Base-by-base conservation (phyloP, 768 basidiomycete genomes). In the Amanita pallidorosea region DNA sequence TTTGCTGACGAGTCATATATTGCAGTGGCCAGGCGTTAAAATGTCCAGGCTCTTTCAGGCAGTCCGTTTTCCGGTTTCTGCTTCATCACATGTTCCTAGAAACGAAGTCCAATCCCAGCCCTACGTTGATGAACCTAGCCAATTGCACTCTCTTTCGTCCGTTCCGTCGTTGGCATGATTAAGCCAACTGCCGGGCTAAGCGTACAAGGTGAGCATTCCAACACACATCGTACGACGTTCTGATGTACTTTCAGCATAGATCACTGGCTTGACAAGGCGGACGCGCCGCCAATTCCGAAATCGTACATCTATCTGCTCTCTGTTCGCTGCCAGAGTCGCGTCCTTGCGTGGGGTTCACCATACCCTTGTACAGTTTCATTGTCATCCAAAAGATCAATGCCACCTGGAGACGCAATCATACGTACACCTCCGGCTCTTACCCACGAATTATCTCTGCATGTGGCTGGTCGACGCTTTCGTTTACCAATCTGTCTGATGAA, bases 261-360 rank as follows among this genome's bases (percentile, higher is more conserved):
- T 63, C 95, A n/a, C n/a, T n/a, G 97, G 64, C 79, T 97, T 11
- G 95, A 99, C 70, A 99, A 99, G 65, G 87, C 91, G 0, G 95
- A 99, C 57, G 81, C 93, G 0, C 96, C 96, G 0, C 74, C 81
- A 0, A 93, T 97, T 48, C 95, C 95, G 0, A 95, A 99, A 53
- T 76, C 87, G 3, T 97, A 99, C 62, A 77, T 95, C 55, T 95
- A 94, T 61, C 83, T 99, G 6, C 77, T 99, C 1, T 88, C 83
- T 0, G 77, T 96, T 0, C 94, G 97, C 58, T n/a, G 93, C 87
- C 59, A 74, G n/a, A n/a, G n/a, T 97, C 8, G 76, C 86, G 27
- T 83, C 88, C 0, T 69, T 99, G 2, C 47, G 81, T 85, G 0
- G 70, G 79, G 0, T 86, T 80, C 62, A 78, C 81, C 0, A 80